Conservation (phyloP, 495 filamentous ascomycete species). For the Lasiosphaeriaceae sp. region DNA sequence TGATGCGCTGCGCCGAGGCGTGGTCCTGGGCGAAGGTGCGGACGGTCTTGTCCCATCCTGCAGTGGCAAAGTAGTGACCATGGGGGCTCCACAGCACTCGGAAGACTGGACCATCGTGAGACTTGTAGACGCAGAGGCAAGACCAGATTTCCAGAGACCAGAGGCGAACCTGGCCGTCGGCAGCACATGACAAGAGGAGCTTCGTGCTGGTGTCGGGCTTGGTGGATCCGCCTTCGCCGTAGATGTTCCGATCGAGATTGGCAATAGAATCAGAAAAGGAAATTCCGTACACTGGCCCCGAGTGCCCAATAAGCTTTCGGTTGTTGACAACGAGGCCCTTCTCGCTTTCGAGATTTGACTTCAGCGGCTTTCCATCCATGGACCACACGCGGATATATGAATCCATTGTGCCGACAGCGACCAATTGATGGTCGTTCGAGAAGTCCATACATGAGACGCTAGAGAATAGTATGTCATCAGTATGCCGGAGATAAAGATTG, state of each 20-base stretch:
- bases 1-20: conserved; percentile 80
- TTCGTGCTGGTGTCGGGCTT: conserved; percentile 61
- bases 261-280: conserved; percentile 78
- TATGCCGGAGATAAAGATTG: not conserved
- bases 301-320: conserved; percentile 86
- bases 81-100: conserved; percentile 87
- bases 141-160: conserved; percentile 91
- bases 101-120: conserved; percentile 83
- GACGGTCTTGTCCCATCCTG: conserved; percentile 81
- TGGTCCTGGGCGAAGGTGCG: conserved; percentile 89
- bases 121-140: conserved; percentile 88
- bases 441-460: conserved; percentile 92
- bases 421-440: conserved; percentile 78
- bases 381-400: conserved; percentile 95
- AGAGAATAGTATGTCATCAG: conserved; percentile 23
- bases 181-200: conserved; percentile 80
- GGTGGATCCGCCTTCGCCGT: conserved; percentile 35
- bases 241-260: conserved; percentile 42
- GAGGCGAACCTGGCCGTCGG: conserved; percentile 79
- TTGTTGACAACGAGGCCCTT: conserved; percentile 47
- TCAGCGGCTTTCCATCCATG: conserved; percentile 70
- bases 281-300: conserved; percentile 82
- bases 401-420: conserved; percentile 82
- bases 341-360: conserved; percentile 37
- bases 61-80: conserved; percentile 92